Base-by-base conservation (phyloP, 768 basidiomycete species). In the Imleria badia region DNA sequence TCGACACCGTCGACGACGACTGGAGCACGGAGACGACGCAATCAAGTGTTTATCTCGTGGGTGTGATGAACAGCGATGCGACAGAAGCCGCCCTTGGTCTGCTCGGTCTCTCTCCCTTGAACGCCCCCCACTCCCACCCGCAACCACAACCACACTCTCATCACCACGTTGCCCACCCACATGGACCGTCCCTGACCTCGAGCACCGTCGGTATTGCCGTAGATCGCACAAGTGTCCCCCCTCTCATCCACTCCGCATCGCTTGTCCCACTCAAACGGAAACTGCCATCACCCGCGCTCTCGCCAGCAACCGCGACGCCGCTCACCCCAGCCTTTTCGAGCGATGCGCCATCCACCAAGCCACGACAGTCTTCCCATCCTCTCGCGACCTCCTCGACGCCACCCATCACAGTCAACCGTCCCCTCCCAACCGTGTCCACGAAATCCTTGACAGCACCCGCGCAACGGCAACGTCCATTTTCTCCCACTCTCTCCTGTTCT, bases 51-150 rank as follows among this genome's bases (percentile, higher is more conserved):
- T 55, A 47, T 54, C 38, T 43, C 19, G 45, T 33, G 38, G 52
- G 56, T 60, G 63, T 68, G 67, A 79, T 78, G 77, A 73, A 73
- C 66, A 77, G 69, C 72, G 82, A 83, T 80, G 81, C 79, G 61
- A 75, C 77, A 63, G 82, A 83, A 69, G 82, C 81, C 52, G 80
- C 80, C 38, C 78, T 84, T 53, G 82, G 81, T 66, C 73, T 84
- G 26, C 76, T 83, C 55, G 76, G 78, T 63, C 78, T 82, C 45
- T 78, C 75, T 40, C 70, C 73, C 45, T 64, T 68, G 52, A 70
- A 70, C 54, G 63, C 74, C 46, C 66, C 60, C 60, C 66, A 52
- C 46, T 61, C 66, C 41, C 59, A 67, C 56, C 61, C 58, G 14
- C 62, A 67, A 31, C 66, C 58, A 1, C 63, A 66, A 58, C 63